Percentiles rank a stretch among this genome's conserved stretches.
These are phyloP conservation scores for Danielozyma ontarioensis DNA, from an alignment of 805 yeast species.

Conservation along the genomic window DNA sequence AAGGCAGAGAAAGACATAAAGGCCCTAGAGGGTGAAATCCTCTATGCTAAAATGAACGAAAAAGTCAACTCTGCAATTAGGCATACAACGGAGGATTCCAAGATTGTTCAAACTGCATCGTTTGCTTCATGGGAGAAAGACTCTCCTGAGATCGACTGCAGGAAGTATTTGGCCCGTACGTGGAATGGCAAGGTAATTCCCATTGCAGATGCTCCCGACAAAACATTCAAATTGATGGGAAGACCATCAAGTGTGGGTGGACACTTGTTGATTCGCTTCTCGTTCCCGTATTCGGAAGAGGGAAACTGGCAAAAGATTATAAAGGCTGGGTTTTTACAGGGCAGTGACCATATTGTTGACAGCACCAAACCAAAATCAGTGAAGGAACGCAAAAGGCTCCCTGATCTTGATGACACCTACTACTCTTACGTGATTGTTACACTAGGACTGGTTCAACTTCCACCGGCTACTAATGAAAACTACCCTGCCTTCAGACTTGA, in stretches of 20 bases:
- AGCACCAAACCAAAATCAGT: background rate
- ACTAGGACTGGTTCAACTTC: background rate
- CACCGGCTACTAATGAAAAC: background rate
- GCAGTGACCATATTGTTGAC: background rate
- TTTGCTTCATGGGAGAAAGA: background rate
- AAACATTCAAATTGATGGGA: background rate
- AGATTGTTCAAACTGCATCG: background rate
- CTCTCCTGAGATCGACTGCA: background rate
- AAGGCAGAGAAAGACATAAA: too few species aligned
- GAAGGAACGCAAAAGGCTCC: background rate
- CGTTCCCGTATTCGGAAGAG: background rate
- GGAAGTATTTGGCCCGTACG: background rate
- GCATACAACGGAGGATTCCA: background rate
- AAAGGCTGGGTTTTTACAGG: background rate
- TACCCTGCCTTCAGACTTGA: background rate
- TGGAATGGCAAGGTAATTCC: background rate
- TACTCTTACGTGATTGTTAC: background rate
- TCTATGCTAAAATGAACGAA: background rate
- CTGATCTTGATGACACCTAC: background rate
- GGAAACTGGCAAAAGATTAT: background rate
- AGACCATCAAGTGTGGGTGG: background rate
- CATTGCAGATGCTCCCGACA: background rate
- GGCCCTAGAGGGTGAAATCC: background rate
- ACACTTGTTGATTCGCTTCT: too few species aligned
- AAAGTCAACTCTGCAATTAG: background rate